Evolutionary conservation across 305 asterid species (phyloP), one percentile per base, ranked within the genome.

Genomic region (Andrographis paniculata): DNA sequence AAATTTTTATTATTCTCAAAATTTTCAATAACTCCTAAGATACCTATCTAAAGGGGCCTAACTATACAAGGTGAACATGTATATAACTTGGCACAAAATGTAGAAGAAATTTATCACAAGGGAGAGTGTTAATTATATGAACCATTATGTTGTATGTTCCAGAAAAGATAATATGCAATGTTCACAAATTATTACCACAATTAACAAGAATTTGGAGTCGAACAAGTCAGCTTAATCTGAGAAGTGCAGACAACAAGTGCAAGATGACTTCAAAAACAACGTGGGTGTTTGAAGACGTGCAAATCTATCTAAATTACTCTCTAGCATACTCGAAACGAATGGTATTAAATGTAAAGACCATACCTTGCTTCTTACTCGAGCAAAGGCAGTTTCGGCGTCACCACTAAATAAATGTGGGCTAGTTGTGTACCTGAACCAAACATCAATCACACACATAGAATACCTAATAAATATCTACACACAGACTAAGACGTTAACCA

Each of bases 401-500:
- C 79, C 93, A 22, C 67, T 65, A 63, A 91, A 91, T 61, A 91
- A 75, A 79, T 91, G 99, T 18, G 99, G 99, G 70, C 99, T 87
- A 54, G 99, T 87, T 20, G 99, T 87, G 74, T 91, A 91, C 72
- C 96, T 91, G 66, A 48, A 55, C 54, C 52, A 30, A 53, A 40
- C 20, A 20, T 39, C 39, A 43, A 30, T 33, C 58, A 33, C n/a
- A 33, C n/a, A 33, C 2, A 7, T 4, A 7, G 38, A 13, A 33
- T 33, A 7, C 2, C 8, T 4, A 33, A 33, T 13, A 10, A 33
- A 33, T 0, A 33, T 33, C 3, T 6, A 33, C 38, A 33, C 14
- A 33, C 8, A 6, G n/a, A 2, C 4, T 5, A 7, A 33, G 8
- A 33, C 2, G 4, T 3, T 3, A 13, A 9, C 14, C 42, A 37